phyloP scores from a whole-genome alignment of 2,329 filamentous ascomycete genomes.

The Colletotrichum musicola region DNA sequence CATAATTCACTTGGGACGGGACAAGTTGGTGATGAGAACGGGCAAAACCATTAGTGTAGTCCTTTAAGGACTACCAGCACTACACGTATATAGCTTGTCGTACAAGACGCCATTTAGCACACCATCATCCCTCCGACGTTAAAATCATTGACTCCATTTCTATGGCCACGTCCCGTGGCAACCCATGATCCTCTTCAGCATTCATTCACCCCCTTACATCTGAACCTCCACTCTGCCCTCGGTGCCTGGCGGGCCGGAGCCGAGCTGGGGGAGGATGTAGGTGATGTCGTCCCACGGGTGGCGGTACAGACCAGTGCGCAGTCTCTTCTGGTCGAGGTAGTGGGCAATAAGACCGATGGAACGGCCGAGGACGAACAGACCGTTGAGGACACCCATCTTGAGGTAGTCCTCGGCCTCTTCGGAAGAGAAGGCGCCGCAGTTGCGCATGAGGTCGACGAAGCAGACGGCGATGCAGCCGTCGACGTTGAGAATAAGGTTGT shows the following conservation, averaged over 20 bases:
- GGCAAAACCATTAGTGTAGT: conserved; percentile 39
- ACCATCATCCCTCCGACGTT: conserved; percentile 40
- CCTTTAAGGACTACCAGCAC: conserved; percentile 49
- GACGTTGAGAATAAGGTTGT: conserved; percentile 99
- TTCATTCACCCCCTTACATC: conserved; percentile 63
- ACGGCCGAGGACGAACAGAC: conserved; percentile 97
- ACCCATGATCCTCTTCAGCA: conserved; percentile 38
- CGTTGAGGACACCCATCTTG: conserved; percentile 98
- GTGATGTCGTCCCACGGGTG: conserved; percentile 99
- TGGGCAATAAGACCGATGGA: conserved; percentile 99
- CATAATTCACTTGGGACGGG: neutral
- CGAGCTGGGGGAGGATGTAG: conserved; percentile 88
- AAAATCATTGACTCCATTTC: conserved; percentile 40
- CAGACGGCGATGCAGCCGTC: conserved; percentile 98
- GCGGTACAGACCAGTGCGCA: conserved; percentile 97
- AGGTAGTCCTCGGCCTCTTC: conserved; percentile 99
- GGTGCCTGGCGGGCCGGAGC: conserved; percentile 76
- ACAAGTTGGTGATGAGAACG: conserved; percentile 6
- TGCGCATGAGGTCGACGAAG: conserved; percentile 97
- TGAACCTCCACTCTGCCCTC: conserved; percentile 93
- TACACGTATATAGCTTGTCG: conserved; percentile 53
- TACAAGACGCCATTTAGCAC: conserved; percentile 47
- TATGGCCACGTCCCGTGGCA: conserved; percentile 39
- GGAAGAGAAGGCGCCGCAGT: conserved; percentile 94
- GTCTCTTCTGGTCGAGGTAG: conserved; percentile 99